Base-by-base conservation (phyloP, 305 asterid species). In the Andrographis paniculata region DNA sequence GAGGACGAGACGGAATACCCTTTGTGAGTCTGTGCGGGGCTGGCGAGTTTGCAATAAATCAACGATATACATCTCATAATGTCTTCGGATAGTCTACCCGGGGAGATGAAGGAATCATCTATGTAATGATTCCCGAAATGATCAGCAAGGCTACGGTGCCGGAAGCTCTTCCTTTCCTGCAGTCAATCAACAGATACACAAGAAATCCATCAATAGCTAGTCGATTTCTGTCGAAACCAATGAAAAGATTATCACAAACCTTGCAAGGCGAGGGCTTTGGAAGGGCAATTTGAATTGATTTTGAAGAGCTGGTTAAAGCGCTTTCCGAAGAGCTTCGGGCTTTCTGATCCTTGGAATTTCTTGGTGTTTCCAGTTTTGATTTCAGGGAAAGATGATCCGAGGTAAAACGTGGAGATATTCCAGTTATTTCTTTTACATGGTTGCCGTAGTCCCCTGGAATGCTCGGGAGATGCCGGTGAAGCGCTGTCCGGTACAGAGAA, bases 51-150 rank as follows among this genome's bases (percentile, higher is more conserved):
- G 74, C 88, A 73, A 73, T 78, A 87, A 52, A 87, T 84, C 17
- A 83, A 80, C 52, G 80, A 73, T 64, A 87, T 73, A 60, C 95
- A 84, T 67, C 69, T 76, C 23, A 87, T 52, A 42, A 87, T 84
- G 59, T 76, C 86, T 64, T 72, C 92, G 11, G 97, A 87, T 41
- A 87, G 68, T 56, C 68, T 71, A 63, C 72, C 82, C 0, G 94
- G 97, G 56, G 42, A 59, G 50, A 59, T 55, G 9, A 60, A 67
- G 55, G 79, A 38, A 52, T 74, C 69, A n/a, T 67, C 75, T 1
- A 61, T 52, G 53, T 55, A 53, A 38, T 79, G 67, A 62, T 67
- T 68, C 21, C 79, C 80, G 19, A 84, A 80, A 65, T 81, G 88
- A 64, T 73, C 79, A 37, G 80, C 93, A 24, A 87, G 80, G 73